Evolutionary conservation across 169 alveolate genomes (phyloP).

Genomic region (Besnoitia besnoiti): DNA sequence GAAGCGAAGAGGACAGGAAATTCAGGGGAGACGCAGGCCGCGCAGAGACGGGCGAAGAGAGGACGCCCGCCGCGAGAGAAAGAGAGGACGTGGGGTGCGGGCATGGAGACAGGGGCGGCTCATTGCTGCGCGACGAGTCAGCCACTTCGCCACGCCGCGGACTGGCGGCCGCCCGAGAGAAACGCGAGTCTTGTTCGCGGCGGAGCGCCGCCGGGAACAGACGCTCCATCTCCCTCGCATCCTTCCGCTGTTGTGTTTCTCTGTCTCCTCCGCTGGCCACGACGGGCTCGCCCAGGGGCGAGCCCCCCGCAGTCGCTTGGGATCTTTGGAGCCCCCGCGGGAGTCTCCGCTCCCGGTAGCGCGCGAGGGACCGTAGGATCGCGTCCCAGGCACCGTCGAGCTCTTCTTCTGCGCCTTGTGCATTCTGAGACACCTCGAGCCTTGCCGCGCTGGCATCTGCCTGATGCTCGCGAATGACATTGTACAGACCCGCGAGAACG

Average conservation of each 20-base stretch:
- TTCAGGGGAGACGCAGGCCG: not conserved
- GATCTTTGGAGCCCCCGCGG: not conserved
- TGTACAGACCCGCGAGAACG: not conserved
- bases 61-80: not conserved
- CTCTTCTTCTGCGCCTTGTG: not conserved
- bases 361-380: not conserved
- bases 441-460: not conserved
- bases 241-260: not conserved
- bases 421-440: not conserved
- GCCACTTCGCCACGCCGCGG: too few species aligned
- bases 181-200: not conserved
- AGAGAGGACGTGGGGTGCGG: not conserved
- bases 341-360: not conserved
- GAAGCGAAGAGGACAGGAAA: not conserved
- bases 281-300: not conserved
- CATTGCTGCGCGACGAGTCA: not conserved
- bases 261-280: not conserved
- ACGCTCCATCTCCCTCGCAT: not conserved
- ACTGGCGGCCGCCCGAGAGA: too few species aligned
- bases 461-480: not conserved
- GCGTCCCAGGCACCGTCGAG: not conserved
- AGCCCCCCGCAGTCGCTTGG: not conserved
- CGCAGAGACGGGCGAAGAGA: not conserved
- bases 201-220: not conserved
- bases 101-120: not conserved